Evolutionary conservation across 2,329 filamentous ascomycete species (phyloP), one percentile per base, ranked within the genome.

Genomic region (Rhynchosporium agropyri): DNA sequence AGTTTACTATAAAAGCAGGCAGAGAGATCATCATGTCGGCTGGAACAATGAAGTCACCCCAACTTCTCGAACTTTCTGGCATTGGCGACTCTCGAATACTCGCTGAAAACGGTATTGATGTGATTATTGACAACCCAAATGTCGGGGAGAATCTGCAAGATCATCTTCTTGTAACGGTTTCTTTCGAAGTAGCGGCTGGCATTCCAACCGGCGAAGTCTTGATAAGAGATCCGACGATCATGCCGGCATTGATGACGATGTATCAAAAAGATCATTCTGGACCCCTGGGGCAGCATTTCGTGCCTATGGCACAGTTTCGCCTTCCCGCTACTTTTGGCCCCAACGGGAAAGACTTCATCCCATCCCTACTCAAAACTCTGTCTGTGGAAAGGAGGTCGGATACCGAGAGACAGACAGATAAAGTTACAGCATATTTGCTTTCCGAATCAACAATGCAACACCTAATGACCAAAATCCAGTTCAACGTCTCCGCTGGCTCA

Each of bases 21-120:
- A 51, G 62, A 48, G 42, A 78, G 73, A 20, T 68, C 20, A 65
- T 68, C n/a, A 33, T 68, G 6, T 60, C 62, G 12, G 61, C 59
- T 26, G 67, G 67, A 26, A 74, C 77, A 2, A 81, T 82, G 69
- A 80, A 81, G 70, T 77, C 79, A 3, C 81, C 81, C 0, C 79
- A 83, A 65, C 75, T 83, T 5, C 76, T 84, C 4, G 79, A 80
- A 71, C 77, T 83, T 0, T 80, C 78, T 55, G 81, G 81, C 10
- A 74, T 84, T 26, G 81, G 81, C 0, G 76, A 79, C 2, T 73
- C 73, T 0, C 69, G 74, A 1, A 76, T 81, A 46, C 75, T 84
- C 3, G 65, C 49, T 28, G 77, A 73, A 9, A 68, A 67, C 42
- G 66, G 67, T 33, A 66, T 67, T 3, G 72, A 73, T 26, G 64